Evolutionary conservation across 441 rosid genomes (phyloP).

Genomic region (Adansonia madagascariensis): DNA sequence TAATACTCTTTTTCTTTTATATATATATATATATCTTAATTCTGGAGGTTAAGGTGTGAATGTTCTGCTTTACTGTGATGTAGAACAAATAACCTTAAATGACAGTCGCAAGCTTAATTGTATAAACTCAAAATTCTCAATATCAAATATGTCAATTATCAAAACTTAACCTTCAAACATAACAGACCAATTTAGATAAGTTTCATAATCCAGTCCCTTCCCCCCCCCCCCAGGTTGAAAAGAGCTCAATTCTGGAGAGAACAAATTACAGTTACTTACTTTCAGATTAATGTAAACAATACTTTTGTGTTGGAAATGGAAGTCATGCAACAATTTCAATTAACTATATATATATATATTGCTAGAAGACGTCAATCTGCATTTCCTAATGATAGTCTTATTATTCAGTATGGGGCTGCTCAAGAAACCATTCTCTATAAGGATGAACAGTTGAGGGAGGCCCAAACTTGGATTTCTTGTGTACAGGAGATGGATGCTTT

Average conservation of each 20-base stretch:
- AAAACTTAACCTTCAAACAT: neutral
- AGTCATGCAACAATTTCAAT: neutral
- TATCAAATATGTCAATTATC: neutral
- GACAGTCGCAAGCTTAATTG: neutral
- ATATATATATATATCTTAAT: neutral
- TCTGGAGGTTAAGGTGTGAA: slow-evolving; percentile 1
- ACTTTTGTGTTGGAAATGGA: neutral
- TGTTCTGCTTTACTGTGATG: neutral
- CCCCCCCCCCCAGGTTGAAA: neutral
- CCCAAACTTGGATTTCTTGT: slow-evolving; percentile 79
- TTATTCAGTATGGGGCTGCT: slow-evolving; percentile 83
- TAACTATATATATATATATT: neutral
- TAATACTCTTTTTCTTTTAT: neutral
- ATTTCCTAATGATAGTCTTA: slow-evolving; percentile 34
- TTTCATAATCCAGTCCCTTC: neutral
- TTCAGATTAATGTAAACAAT: slow-evolving; percentile 9
- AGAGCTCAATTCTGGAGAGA: neutral
- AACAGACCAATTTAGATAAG: neutral
- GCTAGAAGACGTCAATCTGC: neutral
- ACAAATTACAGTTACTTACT: neutral
- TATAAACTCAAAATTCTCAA: neutral
- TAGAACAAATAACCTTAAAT: slow-evolving; percentile 8
- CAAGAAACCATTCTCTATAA: slow-evolving; percentile 79
- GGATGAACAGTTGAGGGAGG: slow-evolving; percentile 84
- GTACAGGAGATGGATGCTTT: slow-evolving; percentile 87